Base-by-base conservation (phyloP, 225 moss, liverwort and hornwort genomes). In the Sphagnum contortum region DNA sequence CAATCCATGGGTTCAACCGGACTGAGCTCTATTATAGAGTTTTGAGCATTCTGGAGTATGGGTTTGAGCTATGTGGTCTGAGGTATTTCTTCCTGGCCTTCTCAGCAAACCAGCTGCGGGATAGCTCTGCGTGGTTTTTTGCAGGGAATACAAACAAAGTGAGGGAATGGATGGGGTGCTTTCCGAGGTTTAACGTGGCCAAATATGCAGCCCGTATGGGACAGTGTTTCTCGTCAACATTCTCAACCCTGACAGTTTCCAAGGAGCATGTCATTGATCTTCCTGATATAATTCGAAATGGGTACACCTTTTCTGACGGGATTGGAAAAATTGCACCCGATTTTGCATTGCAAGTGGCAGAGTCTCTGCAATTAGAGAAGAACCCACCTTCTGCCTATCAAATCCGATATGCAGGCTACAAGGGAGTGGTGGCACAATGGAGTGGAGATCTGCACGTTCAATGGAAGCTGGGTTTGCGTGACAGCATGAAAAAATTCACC, bases 191-290 rank as follows among this genome's bases (percentile, higher is more conserved):
- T 1, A 92, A 89, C 60, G 81, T 98, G 6, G 96, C 96, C 0
- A 98, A 89, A 51, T 78, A 68, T 70, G 92, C 96, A 12, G 90
- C 96, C 0, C 77, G 96, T 67, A 92, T 92, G 92, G 96, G 96
- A 9, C 96, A 92, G 48, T 98, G 96, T 47, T 92, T 98, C 60
- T 98, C 96, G 2, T 82, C 90, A 1, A 92, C 96, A 9, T 80
- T 74, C 64, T 67, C 64, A 3, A 89, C 96, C 6, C 69, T 77
- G 3, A 66, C 74, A 63, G 83, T 91, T 11, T 57, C 54, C 0
- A 49, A 62, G 50, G 0, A 46, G 11, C 81, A 77, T 69, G 77
- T 79, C 5, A 12, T 49, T 9, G 62, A 8, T 5, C 52, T 92
- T 47, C 62, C 53, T 5, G 96, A 98, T 12, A 76, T 98, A 0